These are phyloP conservation scores for Candida insectorum DNA, from an alignment of 805 yeast species.

Conservation along the genomic window DNA sequence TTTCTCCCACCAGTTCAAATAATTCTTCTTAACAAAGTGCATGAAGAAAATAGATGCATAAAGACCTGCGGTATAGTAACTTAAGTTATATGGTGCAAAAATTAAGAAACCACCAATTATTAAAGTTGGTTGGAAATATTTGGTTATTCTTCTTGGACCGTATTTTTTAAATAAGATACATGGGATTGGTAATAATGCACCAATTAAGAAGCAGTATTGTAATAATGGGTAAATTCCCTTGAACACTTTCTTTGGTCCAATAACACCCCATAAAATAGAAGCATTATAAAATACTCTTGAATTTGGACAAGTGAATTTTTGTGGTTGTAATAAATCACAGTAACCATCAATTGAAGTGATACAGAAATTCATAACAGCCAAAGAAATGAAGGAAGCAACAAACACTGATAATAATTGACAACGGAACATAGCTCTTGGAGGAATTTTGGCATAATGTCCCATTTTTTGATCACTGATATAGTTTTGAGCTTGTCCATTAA, in stretches of 20 bases:
- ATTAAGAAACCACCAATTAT: slow-evolving; percentile 29
- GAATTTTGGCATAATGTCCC: slow-evolving; percentile 59
- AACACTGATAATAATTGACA: slow-evolving; percentile 24
- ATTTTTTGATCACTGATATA: slow-evolving; percentile 56
- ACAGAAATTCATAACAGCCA: slow-evolving; percentile 27
- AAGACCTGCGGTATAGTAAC: slow-evolving; percentile 27
- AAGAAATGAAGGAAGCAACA: slow-evolving; percentile 20
- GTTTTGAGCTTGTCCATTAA: slow-evolving; percentile 54
- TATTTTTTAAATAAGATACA: slow-evolving; percentile 19
- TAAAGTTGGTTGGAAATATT: slow-evolving; percentile 31
- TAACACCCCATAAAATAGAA: slow-evolving; percentile 61
- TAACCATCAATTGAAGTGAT: slow-evolving; percentile 24
- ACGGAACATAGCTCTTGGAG: slow-evolving; percentile 57
- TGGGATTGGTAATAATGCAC: slow-evolving; percentile 23
- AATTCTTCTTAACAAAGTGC: slow-evolving; percentile 25
- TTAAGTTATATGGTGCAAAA: slow-evolving; percentile 31
- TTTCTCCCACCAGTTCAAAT: slow-evolving; percentile 32
- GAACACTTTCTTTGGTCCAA: slow-evolving; percentile 46
- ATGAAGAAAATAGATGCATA: slow-evolving; percentile 24
- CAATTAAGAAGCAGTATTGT: slow-evolving; percentile 33
- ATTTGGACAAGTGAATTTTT: slow-evolving; percentile 40
- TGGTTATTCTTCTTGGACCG: slow-evolving; percentile 18
- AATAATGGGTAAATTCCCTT: slow-evolving; percentile 30
- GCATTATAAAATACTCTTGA: slow-evolving; percentile 45
- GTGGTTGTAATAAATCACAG: slow-evolving; percentile 41